These are phyloP conservation scores for Cystobasidium slooffiae DNA, from an alignment of 1,284 basidiomycete species.

Conservation along the genomic window DNA sequence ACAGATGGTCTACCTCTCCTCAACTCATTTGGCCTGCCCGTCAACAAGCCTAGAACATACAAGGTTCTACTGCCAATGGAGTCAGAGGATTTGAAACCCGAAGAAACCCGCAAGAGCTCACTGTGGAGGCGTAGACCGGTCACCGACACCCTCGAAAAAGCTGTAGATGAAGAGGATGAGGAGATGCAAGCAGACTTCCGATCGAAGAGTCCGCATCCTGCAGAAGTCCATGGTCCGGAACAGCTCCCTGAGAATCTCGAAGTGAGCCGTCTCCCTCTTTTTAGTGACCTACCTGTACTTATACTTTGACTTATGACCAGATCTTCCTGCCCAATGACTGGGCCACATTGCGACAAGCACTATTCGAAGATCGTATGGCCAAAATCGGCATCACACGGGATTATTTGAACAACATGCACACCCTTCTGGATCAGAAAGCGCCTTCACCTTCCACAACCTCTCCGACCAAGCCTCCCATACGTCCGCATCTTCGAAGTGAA, in stretches of 20 bases:
- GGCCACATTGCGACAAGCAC: constrained; percentile 23
- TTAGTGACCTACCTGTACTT: background rate
- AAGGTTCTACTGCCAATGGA: constrained; percentile 35
- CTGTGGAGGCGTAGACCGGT: constrained; percentile 6
- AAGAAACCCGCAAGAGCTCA: constrained; percentile 13
- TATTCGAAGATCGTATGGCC: constrained; percentile 40
- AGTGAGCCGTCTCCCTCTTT: background rate
- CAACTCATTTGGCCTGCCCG: constrained; percentile 22
- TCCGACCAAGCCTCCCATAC: background rate
- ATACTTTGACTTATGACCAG: background rate
- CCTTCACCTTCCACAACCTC: background rate
- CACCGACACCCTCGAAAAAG: background rate
- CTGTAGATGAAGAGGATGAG: background rate
- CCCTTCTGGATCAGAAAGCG: background rate
- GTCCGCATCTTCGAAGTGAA: constrained; percentile 4
- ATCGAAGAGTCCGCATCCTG: constrained; percentile 29
- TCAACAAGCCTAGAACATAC: constrained; percentile 27
- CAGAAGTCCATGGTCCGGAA: background rate
- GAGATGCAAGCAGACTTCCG: background rate
- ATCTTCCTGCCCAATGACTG: constrained; percentile 42
- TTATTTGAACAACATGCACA: constrained; percentile 20
- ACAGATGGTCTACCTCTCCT: constrained; percentile 17
- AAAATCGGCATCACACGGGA: constrained; percentile 30
- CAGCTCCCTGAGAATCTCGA: constrained; percentile 32
- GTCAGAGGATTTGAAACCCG: background rate